Conservation (phyloP, 768 basidiomycete species). For the Hygrocybe coccinea region DNA sequence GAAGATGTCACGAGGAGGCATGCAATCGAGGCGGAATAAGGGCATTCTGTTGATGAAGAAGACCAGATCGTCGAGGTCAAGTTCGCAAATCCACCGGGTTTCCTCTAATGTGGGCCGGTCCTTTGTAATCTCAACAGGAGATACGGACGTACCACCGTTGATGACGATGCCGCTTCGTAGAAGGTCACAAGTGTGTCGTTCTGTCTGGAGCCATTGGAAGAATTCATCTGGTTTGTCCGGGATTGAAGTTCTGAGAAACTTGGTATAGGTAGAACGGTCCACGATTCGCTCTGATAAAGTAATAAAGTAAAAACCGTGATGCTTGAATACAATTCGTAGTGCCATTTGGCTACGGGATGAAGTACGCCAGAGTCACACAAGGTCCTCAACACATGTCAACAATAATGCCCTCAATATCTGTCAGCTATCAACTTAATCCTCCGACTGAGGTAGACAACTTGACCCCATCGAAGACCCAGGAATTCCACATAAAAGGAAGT, state of each 20-base stretch:
- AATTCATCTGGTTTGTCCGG: neutral
- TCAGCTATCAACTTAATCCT: conserved; percentile 42
- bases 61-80: conserved; percentile 4
- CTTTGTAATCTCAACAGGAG: neutral
- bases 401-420: conserved; percentile 26
- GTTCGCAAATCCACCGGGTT: neutral
- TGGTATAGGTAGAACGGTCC: neutral
- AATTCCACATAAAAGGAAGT: conserved; percentile 17
- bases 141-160: neutral
- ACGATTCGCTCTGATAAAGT: neutral
- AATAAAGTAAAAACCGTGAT: neutral
- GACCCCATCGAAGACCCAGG: conserved; percentile 16
- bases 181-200: neutral
- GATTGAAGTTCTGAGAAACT: neutral
- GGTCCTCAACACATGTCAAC: no score
- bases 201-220: neutral
- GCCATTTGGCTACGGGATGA: no score
- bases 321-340: no score
- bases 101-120: neutral
- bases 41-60: conserved; percentile 1
- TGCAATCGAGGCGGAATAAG: conserved; percentile 2
- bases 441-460: conserved; percentile 30
- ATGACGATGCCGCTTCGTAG: neutral
- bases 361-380: no score
- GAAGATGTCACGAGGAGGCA: neutral